Evolutionary conservation across 2,329 filamentous ascomycete genomes (phyloP).

Genomic region (Neonectria punicea): DNA sequence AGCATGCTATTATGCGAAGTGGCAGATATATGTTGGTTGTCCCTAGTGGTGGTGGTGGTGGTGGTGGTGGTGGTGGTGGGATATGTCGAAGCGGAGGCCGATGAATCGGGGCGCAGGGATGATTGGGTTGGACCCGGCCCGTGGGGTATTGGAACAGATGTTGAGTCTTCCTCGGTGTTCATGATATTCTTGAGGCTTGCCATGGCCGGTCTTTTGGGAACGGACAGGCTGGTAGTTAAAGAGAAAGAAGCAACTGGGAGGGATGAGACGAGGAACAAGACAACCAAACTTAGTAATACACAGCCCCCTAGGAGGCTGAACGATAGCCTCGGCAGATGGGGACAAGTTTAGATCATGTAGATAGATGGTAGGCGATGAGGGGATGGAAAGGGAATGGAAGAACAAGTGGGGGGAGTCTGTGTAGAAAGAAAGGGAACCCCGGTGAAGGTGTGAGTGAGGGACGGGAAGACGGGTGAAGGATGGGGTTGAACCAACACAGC

Average conservation of each 20-base stretch:
- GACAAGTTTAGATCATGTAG: constrained; percentile 46
- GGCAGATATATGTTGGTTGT: constrained; percentile 44
- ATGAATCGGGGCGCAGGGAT: constrained; percentile 45
- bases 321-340: constrained; percentile 38
- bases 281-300: constrained; percentile 58
- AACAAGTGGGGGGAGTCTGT: constrained; percentile 40
- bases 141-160: constrained; percentile 58
- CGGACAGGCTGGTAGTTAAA: constrained; percentile 48
- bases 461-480: constrained; percentile 4
- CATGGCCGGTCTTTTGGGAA: constrained; percentile 58
- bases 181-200: constrained; percentile 67
- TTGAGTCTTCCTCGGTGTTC: constrained; percentile 62
- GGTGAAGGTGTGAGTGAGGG: constrained; percentile 27
- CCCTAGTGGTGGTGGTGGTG: constrained; percentile 39
- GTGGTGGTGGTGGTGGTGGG: constrained; percentile 45
- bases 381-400: constrained; percentile 39
- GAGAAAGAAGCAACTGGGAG: constrained; percentile 44
- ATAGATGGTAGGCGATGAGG: constrained; percentile 47
- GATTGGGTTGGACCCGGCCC: constrained; percentile 51
- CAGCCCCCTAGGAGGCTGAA: constrained; percentile 56
- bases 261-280: constrained; percentile 42
- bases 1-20: constrained; percentile 49
- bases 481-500: constrained; percentile 2
- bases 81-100: constrained; percentile 53
- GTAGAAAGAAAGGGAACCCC: constrained; percentile 39